These are phyloP conservation scores for Leccinum sublutescens DNA, from an alignment of 768 basidiomycete genomes.

Conservation along the genomic window DNA sequence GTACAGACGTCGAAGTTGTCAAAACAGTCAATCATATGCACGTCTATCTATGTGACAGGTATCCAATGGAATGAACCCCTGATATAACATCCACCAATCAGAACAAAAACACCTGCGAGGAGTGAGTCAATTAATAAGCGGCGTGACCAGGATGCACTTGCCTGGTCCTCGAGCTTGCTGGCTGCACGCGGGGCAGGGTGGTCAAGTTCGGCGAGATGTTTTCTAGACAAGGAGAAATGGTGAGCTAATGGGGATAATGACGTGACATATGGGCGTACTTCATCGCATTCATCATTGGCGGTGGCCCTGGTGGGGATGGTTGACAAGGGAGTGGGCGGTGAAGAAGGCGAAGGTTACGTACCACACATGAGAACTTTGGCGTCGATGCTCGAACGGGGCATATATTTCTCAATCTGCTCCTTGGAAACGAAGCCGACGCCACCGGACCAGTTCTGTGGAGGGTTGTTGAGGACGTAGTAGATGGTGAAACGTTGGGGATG, in stretches of 20 bases:
- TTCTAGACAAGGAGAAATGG: constrained; percentile 44
- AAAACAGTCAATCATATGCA: constrained; percentile 6
- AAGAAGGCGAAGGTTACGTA: constrained; percentile 36
- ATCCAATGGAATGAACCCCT: neutral
- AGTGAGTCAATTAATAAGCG: constrained; percentile 13
- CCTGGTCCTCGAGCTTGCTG: constrained; percentile 92
- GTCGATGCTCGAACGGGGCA: constrained; percentile 64
- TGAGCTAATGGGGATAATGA: constrained; percentile 1
- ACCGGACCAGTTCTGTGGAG: constrained; percentile 81
- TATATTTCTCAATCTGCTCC: constrained; percentile 81
- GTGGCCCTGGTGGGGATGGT: constrained; percentile 47
- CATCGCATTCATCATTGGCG: constrained; percentile 78
- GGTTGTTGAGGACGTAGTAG: constrained; percentile 93
- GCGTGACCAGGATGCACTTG: constrained; percentile 23
- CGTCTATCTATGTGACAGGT: constrained; percentile 2
- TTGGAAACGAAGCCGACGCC: constrained; percentile 92
- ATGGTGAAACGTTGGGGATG: constrained; percentile 73
- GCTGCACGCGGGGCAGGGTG: constrained; percentile 86
- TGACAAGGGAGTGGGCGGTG: neutral
- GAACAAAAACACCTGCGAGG: constrained; percentile 42
- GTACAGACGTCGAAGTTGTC: neutral
- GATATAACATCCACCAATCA: constrained; percentile 16
- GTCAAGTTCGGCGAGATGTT: constrained; percentile 83
- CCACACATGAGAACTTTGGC: constrained; percentile 90
- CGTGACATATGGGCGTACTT: constrained; percentile 47